These are phyloP conservation scores for Thinopyrum elongatum DNA, from an alignment of 176 grass and related monocot species.

Conservation along the genomic window DNA sequence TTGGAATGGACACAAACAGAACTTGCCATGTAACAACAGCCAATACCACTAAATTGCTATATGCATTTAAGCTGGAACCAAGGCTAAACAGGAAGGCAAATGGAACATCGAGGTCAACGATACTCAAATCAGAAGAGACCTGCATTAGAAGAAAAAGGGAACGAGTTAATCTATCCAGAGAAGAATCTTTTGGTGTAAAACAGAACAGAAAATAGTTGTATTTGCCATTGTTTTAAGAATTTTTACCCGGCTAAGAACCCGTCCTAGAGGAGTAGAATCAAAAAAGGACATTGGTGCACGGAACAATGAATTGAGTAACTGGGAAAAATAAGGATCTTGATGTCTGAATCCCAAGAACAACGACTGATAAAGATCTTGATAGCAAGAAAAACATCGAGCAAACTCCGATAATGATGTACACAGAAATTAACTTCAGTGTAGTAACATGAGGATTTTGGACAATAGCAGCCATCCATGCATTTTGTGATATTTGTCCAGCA, in stretches of 20 bases:
- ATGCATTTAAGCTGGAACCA: conserved; percentile 58
- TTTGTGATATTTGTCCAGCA: conserved; percentile 79
- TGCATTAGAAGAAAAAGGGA: conserved; percentile 27
- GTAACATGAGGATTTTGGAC: conserved; percentile 69
- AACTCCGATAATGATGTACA: conserved; percentile 74
- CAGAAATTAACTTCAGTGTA: conserved; percentile 59
- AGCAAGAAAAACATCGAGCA: conserved; percentile 58
- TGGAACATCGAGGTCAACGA: conserved; percentile 87
- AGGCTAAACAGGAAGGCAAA: conserved; percentile 56
- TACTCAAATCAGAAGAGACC: conserved; percentile 84
- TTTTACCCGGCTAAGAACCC: conserved; percentile 87
- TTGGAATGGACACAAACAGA: conserved; percentile 65
- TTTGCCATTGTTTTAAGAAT: conserved; percentile 3
- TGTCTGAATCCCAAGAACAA: conserved; percentile 64
- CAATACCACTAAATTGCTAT: conserved; percentile 75
- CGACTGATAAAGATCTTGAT: conserved; percentile 48
- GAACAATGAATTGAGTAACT: conserved; percentile 30
- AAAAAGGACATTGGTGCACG: conserved; percentile 87
- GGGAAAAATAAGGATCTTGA: conserved; percentile 86
- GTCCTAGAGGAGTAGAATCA: conserved; percentile 89
- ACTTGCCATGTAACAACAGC: conserved; percentile 89
- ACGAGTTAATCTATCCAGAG: background rate
- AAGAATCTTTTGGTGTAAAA: background rate
- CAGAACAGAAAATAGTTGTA: background rate
- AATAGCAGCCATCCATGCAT: conserved; percentile 92